Percentiles rank a stretch among this genome's conserved stretches.
These are phyloP conservation scores for Verticillium tricorpus DNA, from an alignment of 2,329 filamentous ascomycete genomes.

Conservation along the genomic window DNA sequence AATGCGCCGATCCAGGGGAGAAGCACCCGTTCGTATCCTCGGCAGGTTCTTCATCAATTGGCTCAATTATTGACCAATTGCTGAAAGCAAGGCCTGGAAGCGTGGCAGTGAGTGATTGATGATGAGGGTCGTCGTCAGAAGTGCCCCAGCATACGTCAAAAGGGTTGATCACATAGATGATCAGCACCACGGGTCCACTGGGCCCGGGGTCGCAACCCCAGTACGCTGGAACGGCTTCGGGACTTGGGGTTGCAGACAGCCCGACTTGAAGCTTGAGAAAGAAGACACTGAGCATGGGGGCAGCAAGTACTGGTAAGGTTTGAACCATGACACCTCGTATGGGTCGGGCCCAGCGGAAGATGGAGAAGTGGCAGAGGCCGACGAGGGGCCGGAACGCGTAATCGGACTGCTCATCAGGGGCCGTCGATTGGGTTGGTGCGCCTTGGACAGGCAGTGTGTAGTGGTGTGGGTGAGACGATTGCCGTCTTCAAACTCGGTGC, in stretches of 20 bases:
- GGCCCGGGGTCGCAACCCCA: not conserved
- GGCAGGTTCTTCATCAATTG: not conserved
- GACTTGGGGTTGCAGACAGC: not conserved
- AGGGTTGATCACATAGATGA: not conserved
- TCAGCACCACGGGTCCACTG: not conserved
- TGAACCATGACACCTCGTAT: not conserved
- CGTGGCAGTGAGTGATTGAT: not conserved
- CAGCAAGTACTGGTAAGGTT: not conserved
- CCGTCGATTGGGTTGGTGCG: not conserved
- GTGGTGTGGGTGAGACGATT: not conserved
- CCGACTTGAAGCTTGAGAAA: not conserved
- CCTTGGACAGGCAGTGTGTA: not conserved
- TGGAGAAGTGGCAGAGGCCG: not conserved
- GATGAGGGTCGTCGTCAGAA: not conserved
- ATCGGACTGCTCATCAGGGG: not conserved
- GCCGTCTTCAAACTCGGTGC: not conserved
- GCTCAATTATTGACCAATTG: not conserved
- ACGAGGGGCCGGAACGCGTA: not conserved
- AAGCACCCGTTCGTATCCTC: not conserved
- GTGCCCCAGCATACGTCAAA: not conserved
- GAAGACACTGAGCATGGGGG: not conserved
- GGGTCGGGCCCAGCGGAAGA: not conserved
- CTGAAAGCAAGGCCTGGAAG: not conserved
- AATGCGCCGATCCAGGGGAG: not conserved
- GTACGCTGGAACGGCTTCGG: not conserved